Percentiles rank a stretch among this genome's conserved stretches.
Conservation (phyloP, 1,139 yeast genomes). For the Pichia sp. region DNA sequence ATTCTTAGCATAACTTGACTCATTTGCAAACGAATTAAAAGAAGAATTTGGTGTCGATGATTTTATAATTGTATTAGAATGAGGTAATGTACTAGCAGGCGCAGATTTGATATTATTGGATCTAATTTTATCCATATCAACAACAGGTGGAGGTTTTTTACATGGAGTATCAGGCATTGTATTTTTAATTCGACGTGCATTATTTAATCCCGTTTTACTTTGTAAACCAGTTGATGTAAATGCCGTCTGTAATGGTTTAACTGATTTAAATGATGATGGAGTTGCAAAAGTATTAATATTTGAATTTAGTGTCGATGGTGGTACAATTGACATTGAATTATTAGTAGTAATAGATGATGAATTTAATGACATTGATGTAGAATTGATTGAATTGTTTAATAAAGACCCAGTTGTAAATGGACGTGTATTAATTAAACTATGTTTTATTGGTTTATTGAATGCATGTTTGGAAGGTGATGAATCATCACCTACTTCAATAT, state of each 20-base stretch:
- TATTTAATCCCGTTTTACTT: slow-evolving; percentile 51
- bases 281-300: slow-evolving; percentile 1
- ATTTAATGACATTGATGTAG: slow-evolving; percentile 18
- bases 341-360: slow-evolving; percentile 45
- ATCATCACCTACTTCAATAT: slow-evolving; percentile 17
- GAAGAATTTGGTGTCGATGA: slow-evolving; percentile 11
- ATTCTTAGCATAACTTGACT: slow-evolving; percentile 6
- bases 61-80: slow-evolving; percentile 1
- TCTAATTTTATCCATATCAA: slow-evolving; percentile 19
- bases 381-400: background rate
- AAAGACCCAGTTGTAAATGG: slow-evolving; percentile 11
- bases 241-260: slow-evolving; percentile 81
- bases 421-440: background rate
- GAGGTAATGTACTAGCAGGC: slow-evolving; percentile 11
- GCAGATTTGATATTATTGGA: slow-evolving; percentile 16
- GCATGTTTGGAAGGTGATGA: slow-evolving; percentile 17
- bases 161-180: slow-evolving; percentile 74
- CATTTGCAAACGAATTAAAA: slow-evolving; percentile 5
- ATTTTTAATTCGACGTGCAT: slow-evolving; percentile 24
- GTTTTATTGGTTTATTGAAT: slow-evolving; percentile 6
- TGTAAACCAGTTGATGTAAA: slow-evolving; percentile 70
- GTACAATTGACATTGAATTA: slow-evolving; percentile 3
- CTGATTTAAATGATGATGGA: slow-evolving; percentile 61
- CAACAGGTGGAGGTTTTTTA: slow-evolving; percentile 46
- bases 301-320: slow-evolving; percentile 1